These are phyloP conservation scores for Lentinus brumalis DNA, from an alignment of 768 basidiomycete species.

Conservation along the genomic window DNA sequence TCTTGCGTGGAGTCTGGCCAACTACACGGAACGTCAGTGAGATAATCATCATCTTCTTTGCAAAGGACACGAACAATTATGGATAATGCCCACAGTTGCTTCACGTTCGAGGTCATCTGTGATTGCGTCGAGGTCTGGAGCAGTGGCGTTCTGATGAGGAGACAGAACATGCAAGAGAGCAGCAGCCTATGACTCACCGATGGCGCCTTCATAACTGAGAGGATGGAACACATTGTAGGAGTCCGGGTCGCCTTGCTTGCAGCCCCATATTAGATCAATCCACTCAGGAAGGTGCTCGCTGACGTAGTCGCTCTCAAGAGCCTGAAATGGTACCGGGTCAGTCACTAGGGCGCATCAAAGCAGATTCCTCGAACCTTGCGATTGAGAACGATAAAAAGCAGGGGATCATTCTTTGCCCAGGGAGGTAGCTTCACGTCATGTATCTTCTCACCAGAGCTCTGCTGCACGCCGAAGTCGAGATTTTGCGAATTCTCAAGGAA, in stretches of 20 bases:
- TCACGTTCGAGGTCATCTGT: slow-evolving; percentile 85
- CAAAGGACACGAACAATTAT: slow-evolving; percentile 70
- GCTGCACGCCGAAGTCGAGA: slow-evolving; percentile 77
- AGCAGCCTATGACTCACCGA: slow-evolving; percentile 47
- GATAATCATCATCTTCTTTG: background rate
- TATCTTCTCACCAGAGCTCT: slow-evolving; percentile 75
- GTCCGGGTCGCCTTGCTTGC: slow-evolving; percentile 75
- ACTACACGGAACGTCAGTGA: slow-evolving; percentile 44
- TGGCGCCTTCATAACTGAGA: slow-evolving; percentile 88
- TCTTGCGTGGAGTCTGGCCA: slow-evolving; percentile 88
- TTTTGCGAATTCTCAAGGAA: slow-evolving; percentile 82
- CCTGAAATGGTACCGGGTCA: slow-evolving; percentile 45
- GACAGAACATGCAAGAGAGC: background rate
- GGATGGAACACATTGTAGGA: slow-evolving; percentile 90
- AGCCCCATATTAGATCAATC: slow-evolving; percentile 96
- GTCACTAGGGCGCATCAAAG: background rate
- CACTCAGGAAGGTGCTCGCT: slow-evolving; percentile 82
- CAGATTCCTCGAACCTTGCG: slow-evolving; percentile 52
- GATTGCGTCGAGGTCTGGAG: slow-evolving; percentile 80
- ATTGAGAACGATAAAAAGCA: slow-evolving; percentile 80
- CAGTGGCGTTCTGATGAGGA: background rate
- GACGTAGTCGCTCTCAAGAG: slow-evolving; percentile 85
- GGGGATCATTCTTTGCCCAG: slow-evolving; percentile 85
- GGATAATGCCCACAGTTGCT: slow-evolving; percentile 93
- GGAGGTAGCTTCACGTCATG: slow-evolving; percentile 87